Evolutionary conservation across 1,284 basidiomycete genomes (phyloP).

Genomic region (Fomitopsis pinicola): DNA sequence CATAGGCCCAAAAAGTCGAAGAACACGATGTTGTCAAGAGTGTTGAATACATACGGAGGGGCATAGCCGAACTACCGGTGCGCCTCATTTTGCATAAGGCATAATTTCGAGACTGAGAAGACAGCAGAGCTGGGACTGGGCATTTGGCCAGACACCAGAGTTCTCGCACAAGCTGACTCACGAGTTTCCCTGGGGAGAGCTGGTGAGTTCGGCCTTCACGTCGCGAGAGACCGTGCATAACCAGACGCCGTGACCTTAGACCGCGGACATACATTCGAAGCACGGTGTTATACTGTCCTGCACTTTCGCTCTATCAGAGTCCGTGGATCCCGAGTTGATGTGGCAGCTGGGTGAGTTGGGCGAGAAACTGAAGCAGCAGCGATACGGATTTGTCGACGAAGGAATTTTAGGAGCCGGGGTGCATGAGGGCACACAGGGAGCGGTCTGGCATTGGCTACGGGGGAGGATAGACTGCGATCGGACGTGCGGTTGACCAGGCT

Average conservation of each 20-base stretch:
- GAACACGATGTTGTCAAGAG: slow-evolving; percentile 40
- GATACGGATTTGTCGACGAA: slow-evolving; percentile 45
- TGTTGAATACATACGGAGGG: slow-evolving; percentile 57
- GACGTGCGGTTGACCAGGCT: background rate
- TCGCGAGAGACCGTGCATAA: background rate
- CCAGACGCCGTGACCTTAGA: slow-evolving; percentile 27
- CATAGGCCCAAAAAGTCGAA: slow-evolving; percentile 33
- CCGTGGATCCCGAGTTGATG: slow-evolving; percentile 9
- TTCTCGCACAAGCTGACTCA: slow-evolving; percentile 63
- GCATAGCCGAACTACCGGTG: slow-evolving; percentile 72
- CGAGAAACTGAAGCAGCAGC: slow-evolving; percentile 33
- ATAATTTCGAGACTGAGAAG: background rate
- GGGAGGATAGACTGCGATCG: slow-evolving; percentile 27
- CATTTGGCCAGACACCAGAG: slow-evolving; percentile 92
- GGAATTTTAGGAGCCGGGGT: slow-evolving; percentile 5
- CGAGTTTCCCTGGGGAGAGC: slow-evolving; percentile 55
- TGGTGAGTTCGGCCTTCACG: slow-evolving; percentile 40
- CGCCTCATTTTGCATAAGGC: slow-evolving; percentile 16
- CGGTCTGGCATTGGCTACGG: slow-evolving; percentile 40
- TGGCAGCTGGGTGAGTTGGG: slow-evolving; percentile 23
- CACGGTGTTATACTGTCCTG: slow-evolving; percentile 60
- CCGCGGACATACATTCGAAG: slow-evolving; percentile 48
- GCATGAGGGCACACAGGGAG: slow-evolving; percentile 17
- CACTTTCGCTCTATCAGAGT: slow-evolving; percentile 28
- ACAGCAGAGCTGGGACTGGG: slow-evolving; percentile 86